Percentiles rank a stretch among this genome's conserved stretches.
Conservation (phyloP, 1,284 basidiomycete species). For the Dichomitus squalens region DNA sequence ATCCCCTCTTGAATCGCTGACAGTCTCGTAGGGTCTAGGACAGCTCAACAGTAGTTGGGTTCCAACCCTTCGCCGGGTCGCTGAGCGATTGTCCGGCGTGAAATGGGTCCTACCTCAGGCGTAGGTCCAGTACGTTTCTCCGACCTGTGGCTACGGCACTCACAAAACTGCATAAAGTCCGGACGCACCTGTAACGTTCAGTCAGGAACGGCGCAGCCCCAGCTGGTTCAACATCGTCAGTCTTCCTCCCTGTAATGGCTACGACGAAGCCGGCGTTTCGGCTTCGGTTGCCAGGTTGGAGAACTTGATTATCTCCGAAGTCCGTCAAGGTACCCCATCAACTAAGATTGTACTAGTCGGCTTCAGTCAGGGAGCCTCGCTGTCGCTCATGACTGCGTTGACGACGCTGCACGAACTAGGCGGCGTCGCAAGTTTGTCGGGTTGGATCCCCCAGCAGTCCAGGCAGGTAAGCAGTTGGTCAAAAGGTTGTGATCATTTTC, state of each 20-base stretch:
- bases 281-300: conserved; percentile 42
- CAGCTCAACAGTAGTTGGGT: conserved; percentile 41
- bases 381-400: conserved; percentile 41
- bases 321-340: conserved; percentile 40
- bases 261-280: conserved; percentile 40
- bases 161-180: conserved; percentile 8
- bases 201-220: conserved; percentile 36
- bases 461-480: conserved; percentile 33
- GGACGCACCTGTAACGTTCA: conserved; percentile 35
- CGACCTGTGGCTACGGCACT: too few relatives aligned
- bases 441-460: conserved; percentile 43
- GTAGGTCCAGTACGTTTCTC: conserved; percentile 29
- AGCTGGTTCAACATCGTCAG: conserved; percentile 48
- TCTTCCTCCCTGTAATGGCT: conserved; percentile 40
- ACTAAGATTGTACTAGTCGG: conserved; percentile 43
- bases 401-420: conserved; percentile 45
- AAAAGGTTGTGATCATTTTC: background rate
- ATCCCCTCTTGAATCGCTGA: background rate
- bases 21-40: conserved; percentile 40
- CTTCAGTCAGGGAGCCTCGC: conserved; percentile 49
- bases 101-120: conserved; percentile 49
- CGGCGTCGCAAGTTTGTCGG: conserved; percentile 46
- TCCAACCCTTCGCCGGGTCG: conserved; percentile 35
- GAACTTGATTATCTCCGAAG: conserved; percentile 40
- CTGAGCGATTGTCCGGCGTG: conserved; percentile 39